A percentile compares a stretch with the other conserved stretches of the same genome.
phyloP scores from a whole-genome alignment of 2,329 filamentous ascomycete species.

The Fusarium sp. region DNA sequence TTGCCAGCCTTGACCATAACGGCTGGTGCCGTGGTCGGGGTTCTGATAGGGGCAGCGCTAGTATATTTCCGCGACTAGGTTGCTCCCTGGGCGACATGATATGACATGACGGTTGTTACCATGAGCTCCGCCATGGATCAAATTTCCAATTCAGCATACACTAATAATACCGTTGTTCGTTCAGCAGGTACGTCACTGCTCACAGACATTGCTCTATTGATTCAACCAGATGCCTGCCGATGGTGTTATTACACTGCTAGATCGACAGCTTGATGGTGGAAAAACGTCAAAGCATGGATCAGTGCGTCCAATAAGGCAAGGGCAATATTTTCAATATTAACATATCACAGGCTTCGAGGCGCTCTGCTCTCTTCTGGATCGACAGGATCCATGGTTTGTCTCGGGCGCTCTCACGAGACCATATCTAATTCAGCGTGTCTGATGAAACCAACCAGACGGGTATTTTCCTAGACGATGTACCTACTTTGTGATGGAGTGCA shows the following conservation, averaged over 20 bases:
- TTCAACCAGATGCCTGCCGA: conserved; percentile 19
- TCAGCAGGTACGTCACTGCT: conserved; percentile 38
- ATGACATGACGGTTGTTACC: conserved; percentile 40
- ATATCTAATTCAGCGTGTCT: conserved; percentile 21
- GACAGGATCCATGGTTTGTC: conserved; percentile 27
- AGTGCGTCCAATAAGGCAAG: conserved; percentile 20
- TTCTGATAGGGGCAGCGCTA: conserved; percentile 35
- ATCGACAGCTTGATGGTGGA: conserved; percentile 28
- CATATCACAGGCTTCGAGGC: conserved; percentile 23
- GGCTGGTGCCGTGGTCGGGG: conserved; percentile 34
- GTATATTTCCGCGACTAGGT: conserved; percentile 42
- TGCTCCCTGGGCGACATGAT: conserved; percentile 39
- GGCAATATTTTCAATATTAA: conserved; percentile 10
- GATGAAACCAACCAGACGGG: conserved; percentile 31
- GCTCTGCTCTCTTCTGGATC: conserved; percentile 30
- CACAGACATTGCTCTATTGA: conserved; percentile 25
- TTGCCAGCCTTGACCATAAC: conserved; percentile 30
- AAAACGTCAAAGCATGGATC: conserved; percentile 23
- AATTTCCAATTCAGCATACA: conserved; percentile 23
- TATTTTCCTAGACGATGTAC: conserved; percentile 24
- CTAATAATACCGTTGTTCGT: conserved; percentile 23
- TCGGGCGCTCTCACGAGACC: conserved; percentile 35
- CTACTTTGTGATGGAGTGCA: conserved; percentile 3
- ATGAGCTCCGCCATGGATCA: conserved; percentile 25
- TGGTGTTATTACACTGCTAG: conserved; percentile 23